Conservation (phyloP, 306 rosid genomes). For the Luffa acutangula region DNA sequence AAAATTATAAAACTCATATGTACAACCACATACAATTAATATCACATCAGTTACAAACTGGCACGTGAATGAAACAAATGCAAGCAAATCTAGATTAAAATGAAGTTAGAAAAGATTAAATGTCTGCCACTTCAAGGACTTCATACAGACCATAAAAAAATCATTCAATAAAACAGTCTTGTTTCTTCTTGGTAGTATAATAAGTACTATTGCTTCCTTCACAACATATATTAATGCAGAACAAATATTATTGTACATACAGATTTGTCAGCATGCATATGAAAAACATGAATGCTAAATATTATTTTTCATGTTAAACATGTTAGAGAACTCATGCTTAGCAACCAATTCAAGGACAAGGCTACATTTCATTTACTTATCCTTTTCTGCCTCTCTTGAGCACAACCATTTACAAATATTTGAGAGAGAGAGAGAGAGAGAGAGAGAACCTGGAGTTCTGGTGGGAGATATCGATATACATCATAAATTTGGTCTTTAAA, state of each 20-base stretch:
- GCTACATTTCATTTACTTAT: background rate
- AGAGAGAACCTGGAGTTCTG: conserved; percentile 84
- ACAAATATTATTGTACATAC: background rate
- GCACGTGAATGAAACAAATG: background rate
- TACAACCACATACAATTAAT: background rate
- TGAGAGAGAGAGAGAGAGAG: background rate
- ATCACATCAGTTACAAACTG: background rate
- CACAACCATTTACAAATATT: background rate
- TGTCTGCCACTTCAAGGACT: background rate
- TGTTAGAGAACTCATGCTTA: background rate
- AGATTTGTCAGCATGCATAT: background rate
- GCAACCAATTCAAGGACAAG: background rate
- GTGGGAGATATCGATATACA: conserved; percentile 95
- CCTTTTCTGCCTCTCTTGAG: background rate
- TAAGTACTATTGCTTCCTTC: background rate
- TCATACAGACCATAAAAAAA: background rate
- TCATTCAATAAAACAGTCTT: background rate
- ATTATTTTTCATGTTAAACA: background rate
- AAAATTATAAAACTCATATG: background rate
- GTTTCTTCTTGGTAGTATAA: background rate
- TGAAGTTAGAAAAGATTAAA: background rate
- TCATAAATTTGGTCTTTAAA: conserved; percentile 98
- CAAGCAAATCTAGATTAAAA: background rate
- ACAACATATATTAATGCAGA: background rate
- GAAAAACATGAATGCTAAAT: background rate